These are phyloP conservation scores for Novymonas esmeraldas DNA, from an alignment of 208 protist genomes.

Conservation along the genomic window DNA sequence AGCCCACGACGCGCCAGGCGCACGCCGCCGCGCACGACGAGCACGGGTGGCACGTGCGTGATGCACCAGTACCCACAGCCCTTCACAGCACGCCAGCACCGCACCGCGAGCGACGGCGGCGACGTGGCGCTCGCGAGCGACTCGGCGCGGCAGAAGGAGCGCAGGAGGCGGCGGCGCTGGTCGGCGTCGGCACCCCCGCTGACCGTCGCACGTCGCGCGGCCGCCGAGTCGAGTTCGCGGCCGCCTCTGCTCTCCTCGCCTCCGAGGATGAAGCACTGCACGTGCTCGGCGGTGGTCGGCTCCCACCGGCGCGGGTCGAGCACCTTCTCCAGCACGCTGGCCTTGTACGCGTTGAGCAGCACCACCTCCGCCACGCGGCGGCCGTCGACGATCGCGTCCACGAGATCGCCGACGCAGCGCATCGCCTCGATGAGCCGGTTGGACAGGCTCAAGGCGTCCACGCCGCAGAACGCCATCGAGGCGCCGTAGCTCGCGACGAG, in stretches of 20 bases:
- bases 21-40: background rate
- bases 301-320: slow-evolving; percentile 58
- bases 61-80: slow-evolving; percentile 3
- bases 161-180: background rate
- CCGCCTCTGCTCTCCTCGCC: background rate
- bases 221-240: background rate
- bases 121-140: background rate
- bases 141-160: background rate
- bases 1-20: background rate
- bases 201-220: no score
- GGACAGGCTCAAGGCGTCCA: slow-evolving; percentile 24
- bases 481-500: slow-evolving; percentile 42
- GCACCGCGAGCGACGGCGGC: background rate
- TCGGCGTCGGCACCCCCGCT: background rate
- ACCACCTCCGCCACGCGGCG: slow-evolving; percentile 62
- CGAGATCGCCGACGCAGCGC: slow-evolving; percentile 30
- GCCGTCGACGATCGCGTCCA: slow-evolving; percentile 43
- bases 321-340: slow-evolving; percentile 55
- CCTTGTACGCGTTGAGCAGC: slow-evolving; percentile 78
- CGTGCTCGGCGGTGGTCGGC: slow-evolving; percentile 30
- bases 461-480: slow-evolving; percentile 20
- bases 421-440: slow-evolving; percentile 47
- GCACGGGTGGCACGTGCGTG: slow-evolving; percentile 3
- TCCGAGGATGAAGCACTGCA: background rate
- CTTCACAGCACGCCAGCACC: background rate